Base-by-base conservation (phyloP, 2,329 filamentous ascomycete species). In the Alternaria dauci region DNA sequence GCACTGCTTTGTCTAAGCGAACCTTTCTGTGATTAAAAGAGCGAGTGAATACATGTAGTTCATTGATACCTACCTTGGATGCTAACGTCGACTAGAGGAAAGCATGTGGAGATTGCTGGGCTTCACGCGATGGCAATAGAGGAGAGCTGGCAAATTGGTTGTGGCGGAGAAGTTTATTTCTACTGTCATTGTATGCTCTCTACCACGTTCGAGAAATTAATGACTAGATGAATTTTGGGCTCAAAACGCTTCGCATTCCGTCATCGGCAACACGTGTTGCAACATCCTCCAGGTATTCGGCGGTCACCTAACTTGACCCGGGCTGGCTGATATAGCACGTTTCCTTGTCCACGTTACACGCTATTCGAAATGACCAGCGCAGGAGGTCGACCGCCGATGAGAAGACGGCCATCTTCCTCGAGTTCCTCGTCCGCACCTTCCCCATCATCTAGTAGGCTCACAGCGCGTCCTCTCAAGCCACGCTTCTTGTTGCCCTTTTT, bases 371-470 rank as follows among this genome's bases (percentile, higher is more conserved):
- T 41, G 54, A 46, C 53, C 44, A 65, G 67, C 69, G 86, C 85
- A 89, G 88, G 86, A 87, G 86, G 85, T 87, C 86, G 84, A 85
- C 85, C 85, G 84, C 84, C 85, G 85, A 83, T 81, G 71, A 72
- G 82, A 82, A 83, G 86, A 41, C 50, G 53, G 73, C 87, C 87
- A 71, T 91, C 81, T 48, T 81, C 88, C 70, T 91, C 87, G 67
- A 86, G 86, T 58, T 90, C 89, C 73, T 91, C 88, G 57, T 81
- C 79, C 62, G 79, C 78, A 73, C 84, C 86, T 76, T 80, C 80
- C 78, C 86, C 85, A 71, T 87, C 85, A 63, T 85, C 84, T 61
- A 81, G 74, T 67, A 80, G 76, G 70, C 77, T 72, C 18, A 68
- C 70, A 52, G 63, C 52, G 53, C 70, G 62, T 51, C 66, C 66